These are phyloP conservation scores for Fraxinus platypoda DNA, from an alignment of 305 asterid genomes.

Conservation along the genomic window DNA sequence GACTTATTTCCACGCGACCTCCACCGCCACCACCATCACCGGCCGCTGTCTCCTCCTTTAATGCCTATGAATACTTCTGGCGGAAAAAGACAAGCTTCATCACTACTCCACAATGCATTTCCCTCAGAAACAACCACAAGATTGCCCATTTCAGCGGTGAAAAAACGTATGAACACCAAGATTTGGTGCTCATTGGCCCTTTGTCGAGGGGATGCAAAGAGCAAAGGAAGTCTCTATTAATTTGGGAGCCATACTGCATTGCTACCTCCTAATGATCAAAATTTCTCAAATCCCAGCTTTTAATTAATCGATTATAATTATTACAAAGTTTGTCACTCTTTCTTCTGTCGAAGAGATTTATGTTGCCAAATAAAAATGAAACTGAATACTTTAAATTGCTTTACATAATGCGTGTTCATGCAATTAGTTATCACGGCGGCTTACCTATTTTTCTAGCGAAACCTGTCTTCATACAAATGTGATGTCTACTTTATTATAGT, in stretches of 20 bases:
- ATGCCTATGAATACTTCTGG: constrained; percentile 79
- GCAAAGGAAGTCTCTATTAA: constrained; percentile 36
- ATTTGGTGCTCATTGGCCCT: constrained; percentile 34
- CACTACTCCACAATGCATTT: constrained; percentile 1
- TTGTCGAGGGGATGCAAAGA: constrained; percentile 58
- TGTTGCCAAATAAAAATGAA: constrained; percentile 16
- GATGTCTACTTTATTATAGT: background rate
- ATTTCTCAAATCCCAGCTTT: constrained; percentile 20
- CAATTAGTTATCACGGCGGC: background rate
- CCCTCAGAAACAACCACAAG: constrained; percentile 22
- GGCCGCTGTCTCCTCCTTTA: constrained; percentile 37
- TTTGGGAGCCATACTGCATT: constrained; percentile 64
- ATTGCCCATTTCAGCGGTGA: background rate
- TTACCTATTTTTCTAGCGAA: background rate
- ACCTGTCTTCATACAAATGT: background rate
- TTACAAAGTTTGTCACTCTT: constrained; percentile 12
- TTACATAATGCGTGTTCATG: background rate
- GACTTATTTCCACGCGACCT: constrained; percentile 27
- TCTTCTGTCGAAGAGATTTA: constrained; percentile 3
- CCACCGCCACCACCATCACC: constrained; percentile 21
- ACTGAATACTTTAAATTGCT: background rate
- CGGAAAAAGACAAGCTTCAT: constrained; percentile 36
- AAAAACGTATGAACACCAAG: constrained; percentile 29
- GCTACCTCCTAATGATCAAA: constrained; percentile 46
- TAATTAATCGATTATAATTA: constrained; percentile 10